phyloP scores from a whole-genome alignment of 345 rosid species.

The Aegle marmelos region DNA sequence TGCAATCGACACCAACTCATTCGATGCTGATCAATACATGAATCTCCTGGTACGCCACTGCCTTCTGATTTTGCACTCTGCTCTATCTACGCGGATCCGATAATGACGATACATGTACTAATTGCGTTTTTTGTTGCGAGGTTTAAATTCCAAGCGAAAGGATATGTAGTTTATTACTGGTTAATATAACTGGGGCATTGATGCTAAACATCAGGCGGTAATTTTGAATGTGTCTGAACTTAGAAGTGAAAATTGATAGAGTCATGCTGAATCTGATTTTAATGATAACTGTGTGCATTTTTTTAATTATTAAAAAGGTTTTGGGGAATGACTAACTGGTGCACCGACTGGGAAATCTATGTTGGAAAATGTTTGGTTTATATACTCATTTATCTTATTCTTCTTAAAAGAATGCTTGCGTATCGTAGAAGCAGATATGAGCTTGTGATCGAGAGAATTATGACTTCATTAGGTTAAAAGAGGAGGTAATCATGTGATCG shows the following conservation, averaged over 20 bases:
- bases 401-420: not conserved
- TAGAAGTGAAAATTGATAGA: not conserved
- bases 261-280: not conserved
- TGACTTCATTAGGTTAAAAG: conserved; percentile 1
- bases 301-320: not conserved
- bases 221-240: not conserved
- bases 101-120: not conserved
- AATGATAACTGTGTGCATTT: not conserved
- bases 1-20: conserved; percentile 70
- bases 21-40: conserved; percentile 94
- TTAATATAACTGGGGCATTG: not conserved
- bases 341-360: not conserved
- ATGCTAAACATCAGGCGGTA: not conserved
- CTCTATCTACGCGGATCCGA: not conserved
- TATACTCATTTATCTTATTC: not conserved
- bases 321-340: not conserved
- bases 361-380: not conserved
- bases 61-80: not conserved
- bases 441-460: not conserved
- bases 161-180: not conserved
- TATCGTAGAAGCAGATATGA: not conserved
- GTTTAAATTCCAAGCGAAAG: not conserved
- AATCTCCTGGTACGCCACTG: conserved; percentile 61
- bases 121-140: not conserved
- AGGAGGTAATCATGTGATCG: not conserved